Conservation (phyloP, 2,329 filamentous ascomycete species). For the Fragosphaeria purpurea region DNA sequence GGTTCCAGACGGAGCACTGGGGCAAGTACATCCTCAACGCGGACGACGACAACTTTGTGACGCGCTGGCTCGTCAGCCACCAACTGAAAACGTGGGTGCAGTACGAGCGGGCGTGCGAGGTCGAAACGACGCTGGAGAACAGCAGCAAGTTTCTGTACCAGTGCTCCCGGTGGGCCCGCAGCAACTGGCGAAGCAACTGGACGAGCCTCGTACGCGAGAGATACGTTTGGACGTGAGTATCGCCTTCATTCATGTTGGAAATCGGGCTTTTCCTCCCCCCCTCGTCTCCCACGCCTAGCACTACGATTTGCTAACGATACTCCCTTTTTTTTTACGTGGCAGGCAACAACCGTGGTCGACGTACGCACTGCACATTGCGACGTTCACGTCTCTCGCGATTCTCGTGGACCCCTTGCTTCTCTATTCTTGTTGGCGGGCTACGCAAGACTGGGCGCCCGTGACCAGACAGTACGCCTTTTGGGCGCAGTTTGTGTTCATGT, state of each 20-base stretch:
- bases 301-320: too few species aligned
- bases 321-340: conserved; percentile 3
- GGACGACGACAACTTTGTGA: conserved; percentile 97
- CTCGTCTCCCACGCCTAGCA: too few species aligned
- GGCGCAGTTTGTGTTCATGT: conserved; percentile 63
- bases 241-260: background rate
- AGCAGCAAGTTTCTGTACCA: conserved; percentile 84
- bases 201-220: conserved; percentile 79
- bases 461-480: conserved; percentile 47
- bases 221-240: conserved; percentile 75
- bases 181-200: conserved; percentile 95
- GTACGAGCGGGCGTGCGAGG: conserved; percentile 81
- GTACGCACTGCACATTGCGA: conserved; percentile 87
- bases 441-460: conserved; percentile 46
- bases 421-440: conserved; percentile 58
- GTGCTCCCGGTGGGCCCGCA: conserved; percentile 88
- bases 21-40: conserved; percentile 82
- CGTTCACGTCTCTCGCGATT: conserved; percentile 80
- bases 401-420: conserved; percentile 66
- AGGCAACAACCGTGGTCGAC: conserved; percentile 90
- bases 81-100: conserved; percentile 93
- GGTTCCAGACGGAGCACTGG: conserved; percentile 89
- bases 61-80: conserved; percentile 86
- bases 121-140: conserved; percentile 87
- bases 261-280: too few species aligned